Evolutionary conservation across 805 yeast species (phyloP), one percentile per base, ranked within the genome.

Genomic region (Yarrowia sp.): DNA sequence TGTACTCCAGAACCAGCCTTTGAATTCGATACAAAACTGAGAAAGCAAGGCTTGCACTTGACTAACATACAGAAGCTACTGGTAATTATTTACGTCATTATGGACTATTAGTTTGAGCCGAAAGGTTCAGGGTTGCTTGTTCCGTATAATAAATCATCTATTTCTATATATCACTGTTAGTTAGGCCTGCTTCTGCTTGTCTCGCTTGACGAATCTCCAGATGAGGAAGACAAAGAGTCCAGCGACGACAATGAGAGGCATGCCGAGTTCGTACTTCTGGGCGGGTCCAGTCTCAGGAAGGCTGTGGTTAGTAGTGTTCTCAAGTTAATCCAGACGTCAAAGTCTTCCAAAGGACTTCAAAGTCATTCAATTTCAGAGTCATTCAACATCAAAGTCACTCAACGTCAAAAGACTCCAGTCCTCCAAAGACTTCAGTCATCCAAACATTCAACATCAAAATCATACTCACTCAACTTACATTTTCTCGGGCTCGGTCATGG

Each of bases 401-500:
- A n/a, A n/a, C n/a, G n/a, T n/a, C n/a, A n/a, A n/a, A n/a, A n/a
- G n/a, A n/a, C n/a, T n/a, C n/a, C n/a, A n/a, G n/a, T n/a, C n/a
- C n/a, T n/a, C n/a, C n/a, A n/a, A n/a, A n/a, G n/a, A n/a, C n/a
- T n/a, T n/a, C n/a, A n/a, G n/a, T n/a, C n/a, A n/a, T n/a, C n/a
- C n/a, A n/a, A n/a, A n/a, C n/a, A n/a, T n/a, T n/a, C n/a, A n/a
- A n/a, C n/a, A n/a, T n/a, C n/a, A n/a, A n/a, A n/a, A n/a, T 13
- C 25, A 13, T 38, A 38, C 13, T 22, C 29, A 22, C 44, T 24
- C 21, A n/a, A 44, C 47, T 42, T 32, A 42, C 51, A 44, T 18
- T 24, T 44, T 27, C 16, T 44, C 51, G 1, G 51, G 60, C 29
- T 38, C 61, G 18, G 47, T 55, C 61, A 55, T 63, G 27, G 64